These are phyloP conservation scores for Eleusine coracana DNA, from an alignment of 176 grass and related monocot genomes.

Conservation along the genomic window DNA sequence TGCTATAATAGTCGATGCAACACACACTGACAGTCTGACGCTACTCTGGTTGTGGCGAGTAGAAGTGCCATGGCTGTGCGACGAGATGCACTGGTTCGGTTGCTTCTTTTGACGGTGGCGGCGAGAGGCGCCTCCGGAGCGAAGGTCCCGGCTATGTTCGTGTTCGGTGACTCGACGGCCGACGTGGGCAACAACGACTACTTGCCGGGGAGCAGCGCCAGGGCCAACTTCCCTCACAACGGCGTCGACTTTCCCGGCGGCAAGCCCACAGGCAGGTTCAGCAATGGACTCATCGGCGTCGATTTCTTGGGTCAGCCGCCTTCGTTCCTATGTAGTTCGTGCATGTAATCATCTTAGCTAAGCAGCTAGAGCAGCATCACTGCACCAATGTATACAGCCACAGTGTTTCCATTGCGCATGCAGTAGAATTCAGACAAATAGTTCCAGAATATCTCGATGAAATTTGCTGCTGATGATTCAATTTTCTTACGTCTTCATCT, in stretches of 20 bases:
- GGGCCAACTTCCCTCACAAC: constrained; percentile 74
- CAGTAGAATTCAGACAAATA: neutral
- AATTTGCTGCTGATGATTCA: neutral
- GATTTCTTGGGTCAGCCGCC: constrained; percentile 66
- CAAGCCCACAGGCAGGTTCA: constrained; percentile 71
- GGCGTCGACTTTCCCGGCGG: constrained; percentile 69
- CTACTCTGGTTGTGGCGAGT: neutral
- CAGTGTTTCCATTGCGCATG: no score
- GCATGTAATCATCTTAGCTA: neutral
- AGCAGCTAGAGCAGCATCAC: neutral
- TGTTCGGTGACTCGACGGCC: constrained; percentile 73
- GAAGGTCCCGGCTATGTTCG: constrained; percentile 64
- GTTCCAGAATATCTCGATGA: neutral
- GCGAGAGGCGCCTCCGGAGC: neutral
- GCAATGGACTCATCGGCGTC: constrained; percentile 60
- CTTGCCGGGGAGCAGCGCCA: constrained; percentile 30
- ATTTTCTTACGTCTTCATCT: neutral
- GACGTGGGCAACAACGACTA: constrained; percentile 81
- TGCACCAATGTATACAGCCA: no score
- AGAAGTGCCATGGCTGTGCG: constrained; percentile 8
- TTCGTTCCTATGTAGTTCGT: neutral
- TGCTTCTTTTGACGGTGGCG: constrained; percentile 5
- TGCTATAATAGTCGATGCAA: no score
- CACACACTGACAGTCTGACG: neutral
- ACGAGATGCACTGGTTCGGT: constrained; percentile 1